A percentile compares a stretch with the other conserved stretches of the same genome.
These are phyloP conservation scores for Neofusicoccum laricinum DNA, from an alignment of 2,329 filamentous ascomycete genomes.

Conservation along the genomic window DNA sequence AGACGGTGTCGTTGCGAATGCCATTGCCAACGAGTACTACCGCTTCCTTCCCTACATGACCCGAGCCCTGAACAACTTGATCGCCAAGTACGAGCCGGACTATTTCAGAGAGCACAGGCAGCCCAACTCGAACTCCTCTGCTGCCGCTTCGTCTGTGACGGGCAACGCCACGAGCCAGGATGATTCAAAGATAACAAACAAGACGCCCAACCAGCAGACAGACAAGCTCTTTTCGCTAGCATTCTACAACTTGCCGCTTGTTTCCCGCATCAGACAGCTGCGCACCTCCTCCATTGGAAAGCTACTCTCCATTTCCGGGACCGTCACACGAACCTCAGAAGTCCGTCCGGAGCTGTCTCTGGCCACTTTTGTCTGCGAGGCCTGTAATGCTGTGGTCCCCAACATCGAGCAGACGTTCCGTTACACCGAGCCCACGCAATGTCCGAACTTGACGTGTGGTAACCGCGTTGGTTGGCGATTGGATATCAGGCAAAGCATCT, in stretches of 20 bases:
- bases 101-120: slow-evolving; percentile 94
- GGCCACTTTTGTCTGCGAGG: slow-evolving; percentile 88
- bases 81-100: slow-evolving; percentile 88
- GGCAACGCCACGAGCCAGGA: slow-evolving; percentile 58
- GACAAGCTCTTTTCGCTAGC: slow-evolving; percentile 93
- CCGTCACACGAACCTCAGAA: slow-evolving; percentile 94
- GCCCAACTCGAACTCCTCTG: slow-evolving; percentile 69
- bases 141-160: slow-evolving; percentile 62
- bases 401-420: slow-evolving; percentile 97
- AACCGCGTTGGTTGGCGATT: slow-evolving; percentile 93
- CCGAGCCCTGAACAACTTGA: slow-evolving; percentile 83
- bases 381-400: slow-evolving; percentile 76
- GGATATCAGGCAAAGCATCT: slow-evolving; percentile 96
- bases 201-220: slow-evolving; percentile 88
- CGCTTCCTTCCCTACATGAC: slow-evolving; percentile 91
- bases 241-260: slow-evolving; percentile 87
- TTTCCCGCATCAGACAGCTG: slow-evolving; percentile 80
- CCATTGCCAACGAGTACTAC: slow-evolving; percentile 88
- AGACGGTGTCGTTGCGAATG: slow-evolving; percentile 78
- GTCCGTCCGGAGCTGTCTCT: slow-evolving; percentile 90
- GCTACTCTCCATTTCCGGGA: slow-evolving; percentile 92
- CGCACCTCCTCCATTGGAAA: slow-evolving; percentile 89
- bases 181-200: slow-evolving; percentile 51
- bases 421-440: slow-evolving; percentile 95
- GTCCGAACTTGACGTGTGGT: slow-evolving; percentile 80